Base-by-base conservation (phyloP, 1,284 basidiomycete species). In the Prillingera fragicola region DNA sequence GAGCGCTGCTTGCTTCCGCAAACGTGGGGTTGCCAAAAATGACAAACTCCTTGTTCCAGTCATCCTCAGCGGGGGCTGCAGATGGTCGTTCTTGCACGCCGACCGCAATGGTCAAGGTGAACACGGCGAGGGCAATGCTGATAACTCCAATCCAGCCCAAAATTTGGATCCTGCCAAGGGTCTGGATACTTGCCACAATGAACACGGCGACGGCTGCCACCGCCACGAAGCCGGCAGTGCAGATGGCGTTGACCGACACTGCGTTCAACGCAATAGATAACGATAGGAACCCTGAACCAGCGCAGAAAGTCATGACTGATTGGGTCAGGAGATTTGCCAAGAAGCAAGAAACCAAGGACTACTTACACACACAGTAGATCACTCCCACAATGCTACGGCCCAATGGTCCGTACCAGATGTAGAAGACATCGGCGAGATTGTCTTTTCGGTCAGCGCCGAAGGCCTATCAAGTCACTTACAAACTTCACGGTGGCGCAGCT, bases 81-180 rank as follows among this genome's bases (percentile, higher is more conserved):
- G 65, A 58, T 8, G 65, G 67, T 14, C 65, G 54, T 41, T 68
- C 61, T 31, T 59, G 45, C 13, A 67, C 52, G 5, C 56, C 59
- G 19, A 64, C 60, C 8, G 60, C 59, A 29, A 65, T 56, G 22
- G 58, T 59, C 42, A 63, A 45, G 34, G 59, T 55, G 26, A 63
- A 39, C 28, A 63, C 52, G 18, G 60, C 54, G 25, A 62, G 52
- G 45, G 65, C 52, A 33, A 67, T 55, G 7, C 53, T 54, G 14
- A 59, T 45, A 37, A 65, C 54, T 2, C 65, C 65, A 27, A 61
- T 45, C 57, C 62, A 65, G 8, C 51, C 53, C 17, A 69, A 40
- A n/a, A 55, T 55, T 4, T 57, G 59, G 22, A 69, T 52, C 24
- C 56, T 46, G 50, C 55, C 56, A 8, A 69, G 49, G 9, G 62